These are phyloP conservation scores for Hibiscus syriacus DNA, from an alignment of 345 rosid genomes.

Conservation along the genomic window DNA sequence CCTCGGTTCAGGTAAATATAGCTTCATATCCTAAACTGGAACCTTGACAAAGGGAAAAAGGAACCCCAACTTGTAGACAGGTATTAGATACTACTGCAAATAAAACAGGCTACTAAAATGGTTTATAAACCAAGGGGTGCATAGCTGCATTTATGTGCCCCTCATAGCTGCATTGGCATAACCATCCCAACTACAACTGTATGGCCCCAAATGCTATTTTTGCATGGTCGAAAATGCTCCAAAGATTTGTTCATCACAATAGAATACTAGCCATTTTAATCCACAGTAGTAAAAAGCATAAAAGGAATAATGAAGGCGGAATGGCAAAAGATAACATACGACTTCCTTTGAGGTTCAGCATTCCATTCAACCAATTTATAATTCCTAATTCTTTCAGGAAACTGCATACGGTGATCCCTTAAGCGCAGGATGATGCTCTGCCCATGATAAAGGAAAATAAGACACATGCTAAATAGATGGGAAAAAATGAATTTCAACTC, in stretches of 20 bases:
- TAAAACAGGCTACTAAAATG: not conserved
- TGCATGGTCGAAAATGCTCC: too few species aligned
- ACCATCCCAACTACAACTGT: not conserved
- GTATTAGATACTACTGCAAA: not conserved
- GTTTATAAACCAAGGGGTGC: not conserved
- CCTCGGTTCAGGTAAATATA: not conserved
- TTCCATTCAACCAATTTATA: slow-evolving; percentile 56
- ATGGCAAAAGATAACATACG: slow-evolving; percentile 19
- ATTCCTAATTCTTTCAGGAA: slow-evolving; percentile 55
- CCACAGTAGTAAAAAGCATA: not conserved
- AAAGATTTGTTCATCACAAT: not conserved
- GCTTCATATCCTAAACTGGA: not conserved
- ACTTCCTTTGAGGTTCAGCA: slow-evolving; percentile 38
- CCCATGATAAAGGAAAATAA: slow-evolving; percentile 4
- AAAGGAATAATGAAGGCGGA: not conserved
- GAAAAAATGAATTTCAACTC: not conserved
- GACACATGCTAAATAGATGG: not conserved
- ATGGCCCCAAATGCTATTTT: too few species aligned
- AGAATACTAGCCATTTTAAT: not conserved
- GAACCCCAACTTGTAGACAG: not conserved
- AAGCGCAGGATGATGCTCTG: slow-evolving; percentile 58
- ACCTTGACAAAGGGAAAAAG: not conserved
- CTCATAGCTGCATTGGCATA: too few species aligned
- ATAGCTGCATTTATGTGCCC: not conserved
- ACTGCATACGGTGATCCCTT: slow-evolving; percentile 40